Evolutionary conservation across 106 monocot genomes (phyloP).

Genomic region (Apostasia ramifera): DNA sequence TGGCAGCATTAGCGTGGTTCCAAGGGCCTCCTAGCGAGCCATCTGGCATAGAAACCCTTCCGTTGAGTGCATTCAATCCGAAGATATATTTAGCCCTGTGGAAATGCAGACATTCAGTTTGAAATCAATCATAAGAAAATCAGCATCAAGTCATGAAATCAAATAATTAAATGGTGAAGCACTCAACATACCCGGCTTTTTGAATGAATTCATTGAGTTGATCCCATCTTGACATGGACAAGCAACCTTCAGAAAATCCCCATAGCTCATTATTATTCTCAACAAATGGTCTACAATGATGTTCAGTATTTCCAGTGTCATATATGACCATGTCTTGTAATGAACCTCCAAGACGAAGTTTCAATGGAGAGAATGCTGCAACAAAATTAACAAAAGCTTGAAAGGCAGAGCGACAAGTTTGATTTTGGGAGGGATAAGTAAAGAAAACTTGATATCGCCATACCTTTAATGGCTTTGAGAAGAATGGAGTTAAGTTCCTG

Average conservation of each 20-base stretch:
- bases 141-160: not conserved
- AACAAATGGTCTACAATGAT: slow-evolving; percentile 45
- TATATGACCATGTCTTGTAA: slow-evolving; percentile 91
- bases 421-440: no score
- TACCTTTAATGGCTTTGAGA: slow-evolving; percentile 85
- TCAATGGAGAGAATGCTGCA: slow-evolving; percentile 81
- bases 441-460: not conserved
- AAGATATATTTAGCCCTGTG: slow-evolving; percentile 68
- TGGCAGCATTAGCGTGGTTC: slow-evolving; percentile 75
- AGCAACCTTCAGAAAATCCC: slow-evolving; percentile 71
- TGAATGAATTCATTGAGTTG: slow-evolving; percentile 78
- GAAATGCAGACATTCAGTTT: not conserved
- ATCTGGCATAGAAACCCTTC: slow-evolving; percentile 49
- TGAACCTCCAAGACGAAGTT: slow-evolving; percentile 75
- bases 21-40: slow-evolving; percentile 72
- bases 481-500: slow-evolving; percentile 80
- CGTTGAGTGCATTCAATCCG: slow-evolving; percentile 84
- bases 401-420: not conserved
- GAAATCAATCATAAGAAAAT: not conserved
- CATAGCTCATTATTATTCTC: slow-evolving; percentile 66
- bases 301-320: slow-evolving; percentile 22
- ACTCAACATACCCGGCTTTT: slow-evolving; percentile 38
- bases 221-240: slow-evolving; percentile 88
- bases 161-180: not conserved
- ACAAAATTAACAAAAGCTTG: not conserved